Evolutionary conservation across 2,329 filamentous ascomycete genomes (phyloP).

Genomic region (Colletotrichum agaves): DNA sequence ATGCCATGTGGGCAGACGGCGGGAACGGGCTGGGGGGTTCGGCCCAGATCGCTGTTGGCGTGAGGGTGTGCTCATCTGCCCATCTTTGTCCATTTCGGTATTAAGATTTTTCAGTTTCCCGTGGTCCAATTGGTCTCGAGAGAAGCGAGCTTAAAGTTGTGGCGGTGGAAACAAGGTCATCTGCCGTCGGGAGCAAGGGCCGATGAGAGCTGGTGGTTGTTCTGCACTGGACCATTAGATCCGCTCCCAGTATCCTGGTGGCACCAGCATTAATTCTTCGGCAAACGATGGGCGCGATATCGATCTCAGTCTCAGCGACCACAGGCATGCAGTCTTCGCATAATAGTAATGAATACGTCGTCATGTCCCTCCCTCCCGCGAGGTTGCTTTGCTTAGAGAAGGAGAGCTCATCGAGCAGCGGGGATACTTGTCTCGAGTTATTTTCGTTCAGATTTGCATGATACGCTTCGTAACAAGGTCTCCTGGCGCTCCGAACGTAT

Average conservation of each 20-base stretch:
- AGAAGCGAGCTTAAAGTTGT: slow-evolving; percentile 1
- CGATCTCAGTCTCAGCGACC: neutral
- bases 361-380: neutral
- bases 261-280: neutral
- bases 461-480: slow-evolving; percentile 14
- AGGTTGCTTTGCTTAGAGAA: neutral
- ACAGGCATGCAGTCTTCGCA: neutral
- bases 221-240: slow-evolving; percentile 17
- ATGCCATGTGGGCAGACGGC: slow-evolving; percentile 27
- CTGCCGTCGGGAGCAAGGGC: slow-evolving; percentile 14
- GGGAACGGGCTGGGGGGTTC: slow-evolving; percentile 25
- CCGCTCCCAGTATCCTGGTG: slow-evolving; percentile 15
- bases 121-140: slow-evolving; percentile 14
- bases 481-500: slow-evolving; percentile 1
- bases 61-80: slow-evolving; percentile 32
- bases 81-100: slow-evolving; percentile 16
- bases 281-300: neutral
- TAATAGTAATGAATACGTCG: neutral
- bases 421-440: neutral
- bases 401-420: neutral
- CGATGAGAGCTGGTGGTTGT: neutral
- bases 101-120: neutral
- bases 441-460: neutral
- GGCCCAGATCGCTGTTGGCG: slow-evolving; percentile 26
- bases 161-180: slow-evolving; percentile 23